phyloP scores from a whole-genome alignment of 257 asterid species.

The Rauvolfia tetraphylla region DNA sequence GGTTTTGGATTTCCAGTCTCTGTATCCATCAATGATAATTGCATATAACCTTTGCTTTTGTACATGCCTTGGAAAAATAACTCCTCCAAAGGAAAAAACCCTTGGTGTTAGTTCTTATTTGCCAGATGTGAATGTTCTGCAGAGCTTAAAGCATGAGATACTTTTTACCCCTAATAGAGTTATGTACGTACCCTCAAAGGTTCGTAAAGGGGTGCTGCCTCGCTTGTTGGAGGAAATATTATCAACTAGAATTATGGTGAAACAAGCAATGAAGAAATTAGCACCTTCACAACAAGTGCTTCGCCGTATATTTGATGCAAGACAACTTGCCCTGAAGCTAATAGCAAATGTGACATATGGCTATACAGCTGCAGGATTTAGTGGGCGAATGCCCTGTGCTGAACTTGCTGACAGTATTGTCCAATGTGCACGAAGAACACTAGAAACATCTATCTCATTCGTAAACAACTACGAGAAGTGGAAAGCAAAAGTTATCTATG shows the following conservation, averaged over 20 bases:
- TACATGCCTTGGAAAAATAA: conserved; percentile 86
- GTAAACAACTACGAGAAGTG: conserved; percentile 70
- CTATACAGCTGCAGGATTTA: conserved; percentile 98
- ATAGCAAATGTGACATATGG: conserved; percentile 97
- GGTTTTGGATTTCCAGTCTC: conserved; percentile 94
- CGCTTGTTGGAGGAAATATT: conserved; percentile 87
- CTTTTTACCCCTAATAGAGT: conserved; percentile 88
- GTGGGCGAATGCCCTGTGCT: conserved; percentile 99
- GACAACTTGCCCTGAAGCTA: conserved; percentile 96
- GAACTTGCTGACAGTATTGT: conserved; percentile 99
- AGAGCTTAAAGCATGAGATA: conserved; percentile 48
- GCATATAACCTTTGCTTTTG: conserved; percentile 91
- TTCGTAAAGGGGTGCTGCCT: conserved; percentile 81
- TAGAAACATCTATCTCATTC: conserved; percentile 82
- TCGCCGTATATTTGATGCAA: conserved; percentile 79
- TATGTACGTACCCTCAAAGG: conserved; percentile 72
- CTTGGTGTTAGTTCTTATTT: conserved; percentile 86
- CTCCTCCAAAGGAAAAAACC: conserved; percentile 39
- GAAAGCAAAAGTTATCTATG: conserved; percentile 87
- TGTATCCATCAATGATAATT: conserved; percentile 96
- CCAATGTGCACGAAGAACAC: conserved; percentile 92
- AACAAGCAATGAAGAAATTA: conserved; percentile 89
- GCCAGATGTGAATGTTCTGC: conserved; percentile 48
- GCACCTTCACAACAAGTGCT: conserved; percentile 68
- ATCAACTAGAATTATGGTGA: conserved; percentile 91